Base-by-base conservation (phyloP, 176 grass and related monocot genomes). In the Oropetium thomaeum region DNA sequence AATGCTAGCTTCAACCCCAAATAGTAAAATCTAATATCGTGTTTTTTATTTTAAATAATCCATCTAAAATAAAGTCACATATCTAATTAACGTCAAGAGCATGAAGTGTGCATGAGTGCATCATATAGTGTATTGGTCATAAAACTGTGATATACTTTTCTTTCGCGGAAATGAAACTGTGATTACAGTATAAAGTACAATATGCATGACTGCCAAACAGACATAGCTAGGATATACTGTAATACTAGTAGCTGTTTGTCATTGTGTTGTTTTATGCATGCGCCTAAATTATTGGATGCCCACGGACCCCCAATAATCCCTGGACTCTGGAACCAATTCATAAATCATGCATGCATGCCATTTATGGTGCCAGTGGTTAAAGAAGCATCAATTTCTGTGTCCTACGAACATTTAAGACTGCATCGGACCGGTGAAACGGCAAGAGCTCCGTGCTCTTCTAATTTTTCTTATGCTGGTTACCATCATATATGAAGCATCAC, bases 331-430 rank as follows among this genome's bases (percentile, higher is more conserved):
- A 83, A 79, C 67, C 42, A 73, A 72, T 51, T 84, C 65, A 49
- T 33, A 41, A 40, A 86, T 52, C 75, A 77, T 19, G 61, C 75
- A 77, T 19, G 61, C 79, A 83, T 31, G 34, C 19, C 73, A 91
- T 63, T 82, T 70, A 84, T 75, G 67, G 63, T 80, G 86, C 47
- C 86, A 80, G 68, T 32, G 30, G 53, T 83, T 83, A 75, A 79
- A 62, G 53, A 40, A 69, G 19, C 75, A 79, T 79, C 63, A 88
- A 88, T 88, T 80, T 79, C 23, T 58, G 10, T 45, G 86, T 84
- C 70, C 75, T 75, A 75, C 39, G 63, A 70, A 17, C 69, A 88
- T 80, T 88, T 58, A 80, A 75, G 62, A 58, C 54, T 47, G 35
- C 27, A 41, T 33, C 48, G n/a, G n/a, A 66, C 3, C 20, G 38